Conservation (phyloP, 306 rosid species). For the Parietaria judaica region DNA sequence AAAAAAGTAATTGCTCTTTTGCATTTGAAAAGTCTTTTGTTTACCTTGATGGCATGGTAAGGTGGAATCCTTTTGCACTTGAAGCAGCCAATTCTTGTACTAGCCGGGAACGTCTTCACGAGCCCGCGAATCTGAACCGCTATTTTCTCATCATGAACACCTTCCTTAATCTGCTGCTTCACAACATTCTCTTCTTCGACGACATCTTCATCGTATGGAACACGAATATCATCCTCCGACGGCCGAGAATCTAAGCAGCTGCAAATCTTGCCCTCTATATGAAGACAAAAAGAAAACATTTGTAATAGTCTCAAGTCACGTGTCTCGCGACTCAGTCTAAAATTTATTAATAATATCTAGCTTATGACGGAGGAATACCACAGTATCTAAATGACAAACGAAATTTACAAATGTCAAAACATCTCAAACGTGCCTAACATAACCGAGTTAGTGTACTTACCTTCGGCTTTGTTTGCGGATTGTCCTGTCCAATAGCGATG, state of each 20-base stretch:
- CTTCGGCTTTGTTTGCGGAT: slow-evolving; percentile 61
- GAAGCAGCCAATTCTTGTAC: slow-evolving; percentile 37
- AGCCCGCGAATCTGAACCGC: slow-evolving; percentile 87
- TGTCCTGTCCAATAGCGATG: slow-evolving; percentile 69
- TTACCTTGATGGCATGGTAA: slow-evolving; percentile 73
- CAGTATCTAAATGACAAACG: too few species aligned
- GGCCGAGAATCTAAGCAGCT: slow-evolving; percentile 52
- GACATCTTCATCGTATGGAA: slow-evolving; percentile 83
- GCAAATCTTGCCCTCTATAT: slow-evolving; percentile 64
- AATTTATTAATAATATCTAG: too few species aligned
- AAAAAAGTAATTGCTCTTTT: too few species aligned
- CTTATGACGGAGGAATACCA: too few species aligned
- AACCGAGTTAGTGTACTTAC: slow-evolving; percentile 19
- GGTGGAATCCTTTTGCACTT: slow-evolving; percentile 45
- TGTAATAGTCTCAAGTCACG: background rate
- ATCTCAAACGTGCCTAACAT: too few species aligned
- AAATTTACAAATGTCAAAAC: too few species aligned
- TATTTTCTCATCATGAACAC: slow-evolving; percentile 37
- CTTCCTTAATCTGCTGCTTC: slow-evolving; percentile 38
- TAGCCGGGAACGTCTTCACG: slow-evolving; percentile 65
- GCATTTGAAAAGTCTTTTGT: background rate
- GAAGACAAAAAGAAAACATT: background rate
- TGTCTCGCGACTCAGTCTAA: too few species aligned
- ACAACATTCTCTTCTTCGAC: slow-evolving; percentile 69
- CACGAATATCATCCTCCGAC: slow-evolving; percentile 27